Conservation (phyloP, 768 basidiomycete species). For the Trametopsis cervina region DNA sequence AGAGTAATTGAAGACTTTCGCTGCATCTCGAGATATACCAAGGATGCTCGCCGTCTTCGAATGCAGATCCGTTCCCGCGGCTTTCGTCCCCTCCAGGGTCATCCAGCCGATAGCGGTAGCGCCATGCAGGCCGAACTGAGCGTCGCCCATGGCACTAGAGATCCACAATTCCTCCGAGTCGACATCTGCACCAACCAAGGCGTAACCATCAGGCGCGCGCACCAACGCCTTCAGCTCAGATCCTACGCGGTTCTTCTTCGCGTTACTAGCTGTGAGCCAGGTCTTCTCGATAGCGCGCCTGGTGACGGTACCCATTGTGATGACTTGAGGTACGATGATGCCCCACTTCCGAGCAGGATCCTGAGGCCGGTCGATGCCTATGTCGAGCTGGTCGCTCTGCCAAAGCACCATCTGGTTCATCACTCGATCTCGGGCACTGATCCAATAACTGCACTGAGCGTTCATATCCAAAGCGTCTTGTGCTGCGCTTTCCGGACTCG, state of each 20-base stretch:
- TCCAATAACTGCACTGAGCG: conserved; percentile 96
- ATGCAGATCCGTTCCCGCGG: conserved; percentile 90
- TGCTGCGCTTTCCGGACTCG: conserved; percentile 76
- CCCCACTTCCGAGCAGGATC: conserved; percentile 56
- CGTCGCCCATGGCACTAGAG: conserved; percentile 96
- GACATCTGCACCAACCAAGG: conserved; percentile 96
- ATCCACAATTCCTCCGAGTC: conserved; percentile 99
- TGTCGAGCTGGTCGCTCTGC: conserved; percentile 44
- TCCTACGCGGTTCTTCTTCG: conserved; percentile 96
- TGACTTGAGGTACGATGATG: conserved; percentile 91
- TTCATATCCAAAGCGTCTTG: conserved; percentile 86
- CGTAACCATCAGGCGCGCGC: conserved; percentile 85
- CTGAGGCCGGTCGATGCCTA: conserved; percentile 39
- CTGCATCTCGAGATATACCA: conserved; percentile 88
- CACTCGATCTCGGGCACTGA: conserved; percentile 87
- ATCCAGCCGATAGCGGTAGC: conserved; percentile 98
- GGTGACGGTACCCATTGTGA: conserved; percentile 98
- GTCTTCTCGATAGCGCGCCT: conserved; percentile 96
- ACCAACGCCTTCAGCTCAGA: conserved; percentile 99
- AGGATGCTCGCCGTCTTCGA: conserved; percentile 94
- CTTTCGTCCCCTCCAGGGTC: conserved; percentile 96
- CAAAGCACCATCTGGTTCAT: conserved; percentile 91
- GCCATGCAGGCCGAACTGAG: conserved; percentile 94
- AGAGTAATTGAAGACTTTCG: conserved; percentile 99
- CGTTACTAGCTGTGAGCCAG: conserved; percentile 97